Base-by-base conservation (phyloP, 2,329 filamentous ascomycete genomes). In the Fusarium sp. region DNA sequence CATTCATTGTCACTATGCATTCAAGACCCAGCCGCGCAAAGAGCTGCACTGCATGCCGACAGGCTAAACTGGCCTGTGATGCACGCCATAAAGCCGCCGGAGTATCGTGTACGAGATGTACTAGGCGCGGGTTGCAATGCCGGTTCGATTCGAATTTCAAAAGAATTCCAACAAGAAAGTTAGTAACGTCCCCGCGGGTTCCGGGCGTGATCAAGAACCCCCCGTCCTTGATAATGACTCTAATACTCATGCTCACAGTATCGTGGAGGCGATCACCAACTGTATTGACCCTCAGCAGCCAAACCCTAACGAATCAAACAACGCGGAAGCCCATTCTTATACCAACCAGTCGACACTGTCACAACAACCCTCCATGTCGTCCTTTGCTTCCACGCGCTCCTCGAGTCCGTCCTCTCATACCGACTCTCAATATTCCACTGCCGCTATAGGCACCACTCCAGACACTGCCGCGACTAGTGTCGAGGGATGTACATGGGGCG, bases 401-500 rank as follows among this genome's bases (percentile, higher is more conserved):
- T 35, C 23, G 2, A 52, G 48, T 11, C 31, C 48, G 7, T 25
- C 48, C 9, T 52, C 48, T 25, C 31, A 19, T 25, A 11, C n/a
- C 3, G 31, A 37, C 7, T 37, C 48, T 19, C 31, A 52, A 25
- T 52, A 16, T 11, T 52, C 31, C 9, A 15, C 18, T 8, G 12
- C 18, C 12, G 7, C 31, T 11, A 4, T 21, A 3, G 18, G 0
- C 16, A 19, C 29, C 8, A 10, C n/a, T 35, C 16, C 14, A 25
- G 11, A 25, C 4, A 4, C 4, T 52, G 9, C 12, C 10, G 18
- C 10, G 37, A 1, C 23, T 8, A 14, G 18, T 16, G 4, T 37
- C 4, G 6, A 11, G 4, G 3, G 7, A 25, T 8, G 4, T 25
- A 3, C 18, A 0, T 0, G 4, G 18, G 23, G 16, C 6, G 6